Percentiles rank a stretch among this genome's conserved stretches.
Evolutionary conservation across 2,329 filamentous ascomycete species (phyloP).

Genomic region (Aureobasidium melanogenum): DNA sequence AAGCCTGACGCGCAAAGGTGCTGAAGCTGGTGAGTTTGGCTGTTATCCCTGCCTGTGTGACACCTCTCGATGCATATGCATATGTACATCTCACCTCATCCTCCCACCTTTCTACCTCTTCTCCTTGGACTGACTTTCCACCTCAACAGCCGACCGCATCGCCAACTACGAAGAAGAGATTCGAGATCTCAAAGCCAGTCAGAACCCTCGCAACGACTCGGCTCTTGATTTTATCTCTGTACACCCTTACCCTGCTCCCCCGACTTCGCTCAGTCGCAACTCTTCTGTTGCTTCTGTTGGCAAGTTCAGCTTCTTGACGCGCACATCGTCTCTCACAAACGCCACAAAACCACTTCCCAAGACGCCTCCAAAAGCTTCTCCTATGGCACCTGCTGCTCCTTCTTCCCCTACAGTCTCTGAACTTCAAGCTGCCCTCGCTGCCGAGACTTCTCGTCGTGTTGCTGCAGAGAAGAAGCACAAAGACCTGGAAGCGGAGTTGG

Average conservation of each 20-base stretch:
- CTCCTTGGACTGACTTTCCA: not conserved
- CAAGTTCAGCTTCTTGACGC: not conserved
- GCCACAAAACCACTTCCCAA: conserved; percentile 15
- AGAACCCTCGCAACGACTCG: conserved; percentile 14
- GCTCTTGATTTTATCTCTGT: conserved; percentile 17
- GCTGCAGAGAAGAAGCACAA: conserved; percentile 58
- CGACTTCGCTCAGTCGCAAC: conserved; percentile 20
- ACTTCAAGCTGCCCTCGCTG: conserved; percentile 51
- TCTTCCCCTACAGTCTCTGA: conserved; percentile 18
- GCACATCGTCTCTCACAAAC: not conserved
- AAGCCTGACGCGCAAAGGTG: not conserved
- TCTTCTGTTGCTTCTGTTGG: not conserved
- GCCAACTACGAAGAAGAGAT: conserved; percentile 78
- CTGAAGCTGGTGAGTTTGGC: conserved; percentile 5
- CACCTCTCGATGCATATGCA: not conserved
- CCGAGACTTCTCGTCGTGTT: conserved; percentile 55
- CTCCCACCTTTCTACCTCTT: not conserved
- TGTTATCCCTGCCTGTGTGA: conserved; percentile 5
- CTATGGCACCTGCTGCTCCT: conserved; percentile 3
- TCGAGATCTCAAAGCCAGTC: conserved; percentile 39
- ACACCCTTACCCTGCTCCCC: conserved; percentile 10
- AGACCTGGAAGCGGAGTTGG: conserved; percentile 62
- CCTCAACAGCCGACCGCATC: conserved; percentile 32
- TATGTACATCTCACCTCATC: conserved; percentile 1
- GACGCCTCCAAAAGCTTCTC: conserved; percentile 18